Conservation (phyloP, 768 basidiomycete species). For the Trichaptum fuscoviolaceum region DNA sequence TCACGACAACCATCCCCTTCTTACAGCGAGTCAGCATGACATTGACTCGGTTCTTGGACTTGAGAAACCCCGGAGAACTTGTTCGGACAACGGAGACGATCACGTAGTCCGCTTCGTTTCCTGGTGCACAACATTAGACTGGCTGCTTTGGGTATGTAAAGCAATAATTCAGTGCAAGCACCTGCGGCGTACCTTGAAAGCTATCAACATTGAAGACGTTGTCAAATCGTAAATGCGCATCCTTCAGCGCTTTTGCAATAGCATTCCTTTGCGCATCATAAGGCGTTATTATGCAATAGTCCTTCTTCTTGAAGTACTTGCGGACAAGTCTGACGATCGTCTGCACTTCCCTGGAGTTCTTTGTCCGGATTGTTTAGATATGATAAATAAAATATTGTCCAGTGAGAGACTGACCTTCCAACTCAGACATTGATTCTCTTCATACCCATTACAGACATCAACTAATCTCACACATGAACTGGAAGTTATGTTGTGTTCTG, state of each 20-base stretch:
- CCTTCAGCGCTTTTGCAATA: constrained; percentile 32
- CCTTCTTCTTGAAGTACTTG: constrained; percentile 30
- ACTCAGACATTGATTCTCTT: constrained; percentile 34
- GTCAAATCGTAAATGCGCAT: constrained; percentile 32
- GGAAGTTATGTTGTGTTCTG: constrained; percentile 30
- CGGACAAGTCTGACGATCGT: constrained; percentile 37
- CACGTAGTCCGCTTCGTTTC: constrained; percentile 48
- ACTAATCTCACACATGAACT: constrained; percentile 39
- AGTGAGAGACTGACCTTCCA: constrained; percentile 39
- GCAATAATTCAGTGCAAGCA: no score
- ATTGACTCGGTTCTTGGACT: constrained; percentile 40
- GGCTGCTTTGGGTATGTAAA: not conserved
- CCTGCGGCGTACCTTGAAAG: constrained; percentile 50
- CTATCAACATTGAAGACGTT: constrained; percentile 49
- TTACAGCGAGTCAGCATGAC: constrained; percentile 48
- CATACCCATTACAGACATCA: constrained; percentile 33
- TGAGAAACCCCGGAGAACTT: constrained; percentile 39
- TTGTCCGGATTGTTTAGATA: no score
- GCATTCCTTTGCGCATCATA: constrained; percentile 48
- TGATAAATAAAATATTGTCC: no score
- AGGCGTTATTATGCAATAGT: constrained; percentile 47
- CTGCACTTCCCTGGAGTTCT: constrained; percentile 40
- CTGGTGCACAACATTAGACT: constrained; percentile 19
- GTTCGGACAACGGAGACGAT: constrained; percentile 49
- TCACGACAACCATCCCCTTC: constrained; percentile 43